Evolutionary conservation across 2,329 filamentous ascomycete genomes (phyloP), one percentile per base, ranked within the genome.

Genomic region (Aspergillus hiratsukae): DNA sequence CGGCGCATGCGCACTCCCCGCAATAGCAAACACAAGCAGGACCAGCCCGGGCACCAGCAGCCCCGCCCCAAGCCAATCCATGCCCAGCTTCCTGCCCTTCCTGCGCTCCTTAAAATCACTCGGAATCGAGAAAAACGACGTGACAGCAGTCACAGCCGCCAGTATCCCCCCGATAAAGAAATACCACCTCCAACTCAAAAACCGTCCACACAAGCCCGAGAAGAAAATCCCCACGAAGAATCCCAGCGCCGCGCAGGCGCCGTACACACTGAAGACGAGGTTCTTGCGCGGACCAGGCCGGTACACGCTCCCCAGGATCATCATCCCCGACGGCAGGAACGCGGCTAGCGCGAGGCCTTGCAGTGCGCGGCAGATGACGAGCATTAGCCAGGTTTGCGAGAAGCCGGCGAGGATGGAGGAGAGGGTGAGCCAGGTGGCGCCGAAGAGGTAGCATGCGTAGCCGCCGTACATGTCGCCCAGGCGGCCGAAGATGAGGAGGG

Each of bases 291-390:
- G 86, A 0, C 86, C 86, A 0, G 87, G 86, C 4, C 86, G 79
- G 66, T 90, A 89, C 2, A 78, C 81, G 49, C 79, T 83, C 1
- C 86, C 86, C 1, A 89, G 73, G 10, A 89, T 76, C 74, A 86
- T 86, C 55, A 91, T 81, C 1, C 86, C 83, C 0, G 85, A 83
- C 0, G 87, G 87, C 14, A 91, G 71, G 58, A 89, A 90, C 0
- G 88, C 87, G 0, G 88, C 87, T 1, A 87, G 81, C 0, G 88
- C 89, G 9, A 93, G 73, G 0, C 89, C 89, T 70, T 91, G 88
- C 46, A 91, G 74, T 8, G 88, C 88, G 52, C 89, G 86, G 67
- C 86, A 89, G 54, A 88, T 77, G 62, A 90, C 87, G 59, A 92
- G 78, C 85, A 91, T 89, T 51, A 84, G 70, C 58, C 86, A 81